Evolutionary conservation across 1,284 basidiomycete species (phyloP), one percentile per base, ranked within the genome.

Genomic region (Leccinum fallax): DNA sequence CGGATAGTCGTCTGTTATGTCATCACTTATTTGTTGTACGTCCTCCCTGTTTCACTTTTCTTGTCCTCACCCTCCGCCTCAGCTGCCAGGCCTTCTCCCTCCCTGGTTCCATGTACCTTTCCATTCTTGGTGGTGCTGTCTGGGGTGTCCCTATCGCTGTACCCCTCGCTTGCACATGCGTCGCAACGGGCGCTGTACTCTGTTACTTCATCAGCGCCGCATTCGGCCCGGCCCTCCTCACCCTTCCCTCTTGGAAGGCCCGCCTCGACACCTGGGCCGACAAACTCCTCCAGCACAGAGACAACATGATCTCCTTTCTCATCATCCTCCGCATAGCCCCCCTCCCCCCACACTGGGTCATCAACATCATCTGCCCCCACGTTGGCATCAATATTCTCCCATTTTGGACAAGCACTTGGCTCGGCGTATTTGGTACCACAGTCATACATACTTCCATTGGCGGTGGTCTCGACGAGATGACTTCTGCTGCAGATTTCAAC

Each of bases 101-200:
- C 5, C 97, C 97, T 0, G 97, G 97, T 0, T 97, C 94, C 24
- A 98, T 98, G 96, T 99, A 99, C 75, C 86, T 99, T 63, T 95
- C 94, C 57, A 98, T 98, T 72, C 87, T 98, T 8, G 95, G 93
- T 13, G 97, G 97, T 34, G 97, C 97, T 0, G 90, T 98, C 6
- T 99, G 95, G 88, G 96, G 97, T 38, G 90, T 97, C n/a, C 79
- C 93, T 1, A 78, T 90, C 7, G 96, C 96, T 0, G 83, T 98
- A 2, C 90, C 94, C 1, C 83, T 98, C n/a, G 93, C 93, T 6
- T 98, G 96, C 71, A 84, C 90, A 67, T 95, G 94, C 73, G 93
- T 98, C 55, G 94, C 95, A 10, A 86, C 90, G 0, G 97, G 97
- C 26, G 95, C 95, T 0, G 85, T 94, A 0, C 84, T 98, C 6